These are phyloP conservation scores for Penicillium canariense DNA, from an alignment of 495 filamentous ascomycete species.

Conservation along the genomic window DNA sequence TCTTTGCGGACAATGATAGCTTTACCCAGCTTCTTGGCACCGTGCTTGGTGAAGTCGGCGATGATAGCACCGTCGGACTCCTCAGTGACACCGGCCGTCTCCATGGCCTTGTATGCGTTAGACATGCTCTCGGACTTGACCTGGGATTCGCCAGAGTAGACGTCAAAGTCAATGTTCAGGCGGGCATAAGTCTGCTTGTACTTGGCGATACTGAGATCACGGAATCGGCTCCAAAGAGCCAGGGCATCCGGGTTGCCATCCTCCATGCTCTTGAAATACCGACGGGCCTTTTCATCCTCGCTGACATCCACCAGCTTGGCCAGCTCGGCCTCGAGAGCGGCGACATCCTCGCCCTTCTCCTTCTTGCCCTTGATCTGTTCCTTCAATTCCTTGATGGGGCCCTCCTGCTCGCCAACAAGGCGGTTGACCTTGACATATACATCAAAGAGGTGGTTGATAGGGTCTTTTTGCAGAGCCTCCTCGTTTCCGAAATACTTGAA, in stretches of 20 bases:
- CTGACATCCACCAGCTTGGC: conserved; percentile 52
- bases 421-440: conserved; percentile 67
- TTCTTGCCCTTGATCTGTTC: conserved; percentile 53
- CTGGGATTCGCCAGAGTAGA: conserved; percentile 94
- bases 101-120: conserved; percentile 59
- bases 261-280: conserved; percentile 93
- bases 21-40: conserved; percentile 64
- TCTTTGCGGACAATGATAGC: conserved; percentile 66
- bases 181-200: conserved; percentile 81
- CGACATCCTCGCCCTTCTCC: conserved; percentile 47
- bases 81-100: conserved; percentile 69
- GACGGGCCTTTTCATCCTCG: conserved; percentile 62
- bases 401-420: conserved; percentile 50
- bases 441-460: conserved; percentile 67
- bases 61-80: conserved; percentile 86
- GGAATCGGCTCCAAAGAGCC: conserved; percentile 80
- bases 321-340: conserved; percentile 49
- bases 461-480: conserved; percentile 57
- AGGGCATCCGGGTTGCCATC: conserved; percentile 74
- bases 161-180: conserved; percentile 89
- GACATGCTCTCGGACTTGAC: conserved; percentile 80
- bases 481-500: conserved; percentile 64
- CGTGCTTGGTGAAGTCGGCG: conserved; percentile 79
- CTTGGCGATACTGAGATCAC: conserved; percentile 82
- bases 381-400: conserved; percentile 55